Base-by-base conservation (phyloP, 2,329 filamentous ascomycete species). In the Myriosclerotinia scirpicola region DNA sequence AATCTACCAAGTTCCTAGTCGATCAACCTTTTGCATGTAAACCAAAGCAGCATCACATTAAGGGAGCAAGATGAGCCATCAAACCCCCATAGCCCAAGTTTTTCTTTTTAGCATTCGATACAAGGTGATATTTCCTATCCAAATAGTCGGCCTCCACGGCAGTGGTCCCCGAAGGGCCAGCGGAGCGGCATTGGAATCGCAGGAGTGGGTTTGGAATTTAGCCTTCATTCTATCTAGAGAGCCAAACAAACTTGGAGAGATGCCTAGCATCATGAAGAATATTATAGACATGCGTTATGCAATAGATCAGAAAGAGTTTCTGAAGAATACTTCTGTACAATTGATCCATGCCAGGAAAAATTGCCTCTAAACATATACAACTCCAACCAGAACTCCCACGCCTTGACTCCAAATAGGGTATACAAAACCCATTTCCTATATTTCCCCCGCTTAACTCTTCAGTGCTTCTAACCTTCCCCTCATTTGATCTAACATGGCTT, bases 401-500 rank as follows among this genome's bases (percentile, higher is more conserved):
- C 11, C 50, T 20, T 46, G 40, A 64, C 61, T 64, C 61, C 61
- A 64, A 44, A 64, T 36, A 30, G 44, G 22, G 7, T 46, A 64
- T 56, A 36, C 61, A 48, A 59, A 60, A 60, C 17, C 38, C 26
- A 44, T 17, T 42, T 3, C 26, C 40, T 46, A 14, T 38, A n/a
- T 38, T 9, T 5, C 4, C n/a, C 17, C 46, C 34, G 26, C 48
- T 46, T 73, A 97, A 79, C 93, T 97, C 84, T 95, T 91, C 76
- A 98, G 80, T 46, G 93, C 93, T 80, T 98, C 92, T 73, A 99
- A 79, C 58, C 94, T 84, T 72, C 93, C 93, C 77, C 94, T 84
- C 95, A 98, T 98, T 81, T 96, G 91, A 74, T 93, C 90, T 80
- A 98, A 87, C 81, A 95, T 92, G 58, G 90, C 92, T 79, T 97